Base-by-base conservation (phyloP, 805 yeast genomes). In the Cyberlindnera petersonii region DNA sequence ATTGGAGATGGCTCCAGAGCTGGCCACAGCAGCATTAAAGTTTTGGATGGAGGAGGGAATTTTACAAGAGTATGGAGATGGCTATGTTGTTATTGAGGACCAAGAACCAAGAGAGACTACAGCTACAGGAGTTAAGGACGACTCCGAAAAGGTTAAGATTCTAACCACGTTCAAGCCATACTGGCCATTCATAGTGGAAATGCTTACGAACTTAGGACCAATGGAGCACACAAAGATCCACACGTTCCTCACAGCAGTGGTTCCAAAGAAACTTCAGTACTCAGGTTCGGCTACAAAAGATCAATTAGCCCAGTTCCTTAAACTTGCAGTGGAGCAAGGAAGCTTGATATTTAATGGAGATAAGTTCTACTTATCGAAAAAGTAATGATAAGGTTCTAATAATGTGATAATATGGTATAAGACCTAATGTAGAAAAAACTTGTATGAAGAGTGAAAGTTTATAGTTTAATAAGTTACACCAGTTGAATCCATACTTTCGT, bases 41-140 rank as follows among this genome's bases (percentile, higher is more conserved):
- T 86, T 71, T 52, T 89, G 97, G 97, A 71, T 74, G 3, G 65
- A 70, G 16, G 59, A 71, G 33, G 76, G 74, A 0, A 75, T 87
- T 0, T 49, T 89, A 5, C 43, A 58, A 3, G 14, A 24, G 3
- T 71, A 70, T 31, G 56, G 64, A 1, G 45, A 24, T 9, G 20
- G 13, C 0, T 44, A 39, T 24, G 9, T 24, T 6, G 47, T 50
- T 3, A n/a, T 44, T 8, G 52, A 42, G 20, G 39, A 37, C 4
- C 45, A 42, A 16, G 21, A 20, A n/a, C 33, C 36, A 8, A 17
- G 26, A 18, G 22, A 4, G 3, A 13, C 24, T 33, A 26, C 21
- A 15, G 15, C 17, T 23, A 28, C 10, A 16, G 31, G n/a, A 9
- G n/a, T n/a, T n/a, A 18, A 9, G 10, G 27, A 15, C 19, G 32